Evolutionary conservation across 441 rosid genomes (phyloP).

Genomic region (Populus hybrid): DNA sequence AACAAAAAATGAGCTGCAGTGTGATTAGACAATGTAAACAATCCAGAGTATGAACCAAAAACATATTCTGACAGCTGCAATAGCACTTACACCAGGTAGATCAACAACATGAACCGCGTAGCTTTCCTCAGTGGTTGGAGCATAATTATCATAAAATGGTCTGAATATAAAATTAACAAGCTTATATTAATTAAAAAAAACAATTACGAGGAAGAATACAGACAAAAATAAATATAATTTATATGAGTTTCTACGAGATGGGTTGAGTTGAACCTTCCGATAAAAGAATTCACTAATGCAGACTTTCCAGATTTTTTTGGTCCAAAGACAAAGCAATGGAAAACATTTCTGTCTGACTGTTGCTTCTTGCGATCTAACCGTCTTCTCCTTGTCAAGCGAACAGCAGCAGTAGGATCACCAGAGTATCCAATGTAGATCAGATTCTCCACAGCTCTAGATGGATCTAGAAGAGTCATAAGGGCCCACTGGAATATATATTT

Average conservation of each 20-base stretch:
- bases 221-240: not conserved
- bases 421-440: slow-evolving; percentile 64
- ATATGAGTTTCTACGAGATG: not conserved
- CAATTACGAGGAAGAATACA: not conserved
- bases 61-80: not conserved
- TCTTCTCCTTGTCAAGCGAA: slow-evolving; percentile 63
- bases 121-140: slow-evolving; percentile 47
- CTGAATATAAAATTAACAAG: slow-evolving; percentile 36
- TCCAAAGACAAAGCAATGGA: slow-evolving; percentile 83
- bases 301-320: slow-evolving; percentile 81
- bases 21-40: not conserved
- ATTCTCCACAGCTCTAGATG: slow-evolving; percentile 63
- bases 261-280: slow-evolving; percentile 55
- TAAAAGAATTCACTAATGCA: slow-evolving; percentile 58
- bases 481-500: slow-evolving; percentile 66
- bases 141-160: slow-evolving; percentile 48
- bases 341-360: slow-evolving; percentile 63
- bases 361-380: slow-evolving; percentile 63
- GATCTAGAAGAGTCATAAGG: slow-evolving; percentile 75
- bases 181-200: not conserved
- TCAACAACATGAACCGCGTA: slow-evolving; percentile 79
- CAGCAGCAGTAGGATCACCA: slow-evolving; percentile 53
- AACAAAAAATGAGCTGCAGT: not conserved
- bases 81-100: slow-evolving; percentile 56
- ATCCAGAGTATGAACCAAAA: not conserved